Percentiles rank a stretch among this genome's conserved stretches.
phyloP scores from a whole-genome alignment of 2,329 filamentous ascomycete species.

The Nemania serpens region DNA sequence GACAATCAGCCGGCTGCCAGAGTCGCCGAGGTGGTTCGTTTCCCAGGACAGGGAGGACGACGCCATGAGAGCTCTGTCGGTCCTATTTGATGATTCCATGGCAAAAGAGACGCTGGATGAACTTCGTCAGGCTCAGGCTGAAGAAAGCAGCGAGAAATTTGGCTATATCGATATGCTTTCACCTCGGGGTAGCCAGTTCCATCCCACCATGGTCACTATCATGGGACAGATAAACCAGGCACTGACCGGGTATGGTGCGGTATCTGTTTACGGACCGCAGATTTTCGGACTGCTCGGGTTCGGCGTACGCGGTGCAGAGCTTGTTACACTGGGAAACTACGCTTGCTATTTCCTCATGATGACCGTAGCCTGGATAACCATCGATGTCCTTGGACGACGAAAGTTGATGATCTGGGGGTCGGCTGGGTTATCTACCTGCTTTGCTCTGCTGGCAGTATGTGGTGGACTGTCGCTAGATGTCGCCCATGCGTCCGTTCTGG shows the following conservation, averaged over 20 bases:
- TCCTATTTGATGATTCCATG: slow-evolving; percentile 55
- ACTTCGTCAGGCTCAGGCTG: slow-evolving; percentile 54
- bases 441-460: slow-evolving; percentile 56
- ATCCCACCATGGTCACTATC: slow-evolving; percentile 63
- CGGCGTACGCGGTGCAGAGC: slow-evolving; percentile 54
- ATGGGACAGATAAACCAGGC: slow-evolving; percentile 68
- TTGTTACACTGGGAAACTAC: slow-evolving; percentile 64
- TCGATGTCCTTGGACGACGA: slow-evolving; percentile 60
- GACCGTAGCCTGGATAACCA: slow-evolving; percentile 64
- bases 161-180: slow-evolving; percentile 63
- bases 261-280: slow-evolving; percentile 66
- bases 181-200: slow-evolving; percentile 59
- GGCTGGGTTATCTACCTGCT: slow-evolving; percentile 51
- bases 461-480: slow-evolving; percentile 52
- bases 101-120: slow-evolving; percentile 55
- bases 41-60: slow-evolving; percentile 55
- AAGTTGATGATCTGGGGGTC: slow-evolving; percentile 59
- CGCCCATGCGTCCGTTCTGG: slow-evolving; percentile 46
- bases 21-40: slow-evolving; percentile 62
- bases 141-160: slow-evolving; percentile 53
- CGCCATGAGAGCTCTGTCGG: slow-evolving; percentile 52
- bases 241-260: slow-evolving; percentile 61
- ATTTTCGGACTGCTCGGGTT: slow-evolving; percentile 67
- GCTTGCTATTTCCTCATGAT: slow-evolving; percentile 64
- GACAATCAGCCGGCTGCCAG: slow-evolving; percentile 58